A percentile compares a stretch with the other conserved stretches of the same genome.
These are phyloP conservation scores for Populus euphratica DNA, from an alignment of 345 rosid genomes.

Conservation along the genomic window DNA sequence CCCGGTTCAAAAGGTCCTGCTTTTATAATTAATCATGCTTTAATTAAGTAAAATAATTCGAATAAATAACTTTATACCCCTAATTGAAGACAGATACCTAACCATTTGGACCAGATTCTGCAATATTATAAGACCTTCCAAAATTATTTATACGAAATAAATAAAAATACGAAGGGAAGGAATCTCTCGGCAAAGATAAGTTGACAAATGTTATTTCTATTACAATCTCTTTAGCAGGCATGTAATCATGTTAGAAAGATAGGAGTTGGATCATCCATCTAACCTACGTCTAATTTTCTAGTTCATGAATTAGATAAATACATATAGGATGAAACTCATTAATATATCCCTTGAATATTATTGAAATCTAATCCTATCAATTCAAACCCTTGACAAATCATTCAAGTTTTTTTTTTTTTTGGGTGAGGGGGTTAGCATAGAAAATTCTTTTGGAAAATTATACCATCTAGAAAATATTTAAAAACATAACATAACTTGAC, in stretches of 20 bases:
- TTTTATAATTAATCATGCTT: not conserved
- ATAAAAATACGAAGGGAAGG: not conserved
- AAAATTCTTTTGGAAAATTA: no score
- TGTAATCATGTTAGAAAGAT: not conserved
- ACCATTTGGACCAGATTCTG: constrained; percentile 3
- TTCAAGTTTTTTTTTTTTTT: no score
- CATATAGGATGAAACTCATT: no score
- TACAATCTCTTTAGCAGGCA: not conserved
- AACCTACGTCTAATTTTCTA: not conserved
- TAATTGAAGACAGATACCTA: not conserved
- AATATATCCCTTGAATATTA: no score
- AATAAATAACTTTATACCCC: not conserved
- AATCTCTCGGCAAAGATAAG: not conserved
- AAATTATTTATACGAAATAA: not conserved
- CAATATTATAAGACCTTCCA: not conserved
- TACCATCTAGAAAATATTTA: no score
- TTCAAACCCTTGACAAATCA: no score
- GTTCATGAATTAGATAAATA: not conserved
- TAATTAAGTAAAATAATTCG: not conserved
- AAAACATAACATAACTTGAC: no score
- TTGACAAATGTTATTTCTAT: not conserved
- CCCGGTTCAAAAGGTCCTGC: not conserved
- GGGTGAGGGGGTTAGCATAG: no score
- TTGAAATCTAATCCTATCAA: no score
- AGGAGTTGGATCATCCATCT: not conserved